phyloP scores from a whole-genome alignment of 164 flowering plant species.

The Magnolia officinalis region DNA sequence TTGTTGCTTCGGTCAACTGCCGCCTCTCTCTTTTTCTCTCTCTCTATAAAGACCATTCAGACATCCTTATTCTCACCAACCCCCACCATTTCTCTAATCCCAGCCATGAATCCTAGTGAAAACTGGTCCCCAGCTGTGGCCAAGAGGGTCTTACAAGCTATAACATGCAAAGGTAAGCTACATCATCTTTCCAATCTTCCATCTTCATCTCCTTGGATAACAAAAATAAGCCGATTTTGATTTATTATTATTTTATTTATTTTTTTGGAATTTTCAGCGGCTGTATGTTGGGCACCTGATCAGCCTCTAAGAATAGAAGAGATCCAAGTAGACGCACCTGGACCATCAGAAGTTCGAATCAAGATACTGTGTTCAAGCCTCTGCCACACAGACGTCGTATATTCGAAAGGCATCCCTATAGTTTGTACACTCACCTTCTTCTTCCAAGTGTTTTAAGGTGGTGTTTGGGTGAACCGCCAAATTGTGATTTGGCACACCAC shows the following conservation, averaged over 20 bases:
- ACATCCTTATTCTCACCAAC: too few relatives aligned
- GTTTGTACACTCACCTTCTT: constrained; percentile 8
- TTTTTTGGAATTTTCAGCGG: constrained; percentile 23
- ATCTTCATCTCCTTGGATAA: not conserved
- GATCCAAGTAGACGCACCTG: constrained; percentile 46
- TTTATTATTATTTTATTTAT: too few relatives aligned
- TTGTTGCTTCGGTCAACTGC: too few relatives aligned
- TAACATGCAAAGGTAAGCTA: constrained; percentile 5
- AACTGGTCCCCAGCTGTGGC: not conserved
- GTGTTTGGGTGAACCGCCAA: not conserved
- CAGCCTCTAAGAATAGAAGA: constrained; percentile 35
- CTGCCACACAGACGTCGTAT: constrained; percentile 42
- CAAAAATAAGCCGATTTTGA: not conserved
- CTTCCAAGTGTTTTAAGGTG: too few relatives aligned
- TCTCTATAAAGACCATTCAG: too few relatives aligned
- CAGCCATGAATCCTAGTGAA: too few relatives aligned
- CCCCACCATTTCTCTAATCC: too few relatives aligned
- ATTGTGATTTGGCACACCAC: too few relatives aligned
- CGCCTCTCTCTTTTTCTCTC: too few relatives aligned
- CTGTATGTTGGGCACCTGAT: constrained; percentile 33
- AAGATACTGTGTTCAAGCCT: constrained; percentile 48
- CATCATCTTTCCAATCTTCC: not conserved
- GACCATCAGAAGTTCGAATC: constrained; percentile 38
- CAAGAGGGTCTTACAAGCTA: not conserved
- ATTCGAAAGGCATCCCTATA: constrained; percentile 15